Conservation (phyloP, 345 rosid genomes). For the Garcia nutans region DNA sequence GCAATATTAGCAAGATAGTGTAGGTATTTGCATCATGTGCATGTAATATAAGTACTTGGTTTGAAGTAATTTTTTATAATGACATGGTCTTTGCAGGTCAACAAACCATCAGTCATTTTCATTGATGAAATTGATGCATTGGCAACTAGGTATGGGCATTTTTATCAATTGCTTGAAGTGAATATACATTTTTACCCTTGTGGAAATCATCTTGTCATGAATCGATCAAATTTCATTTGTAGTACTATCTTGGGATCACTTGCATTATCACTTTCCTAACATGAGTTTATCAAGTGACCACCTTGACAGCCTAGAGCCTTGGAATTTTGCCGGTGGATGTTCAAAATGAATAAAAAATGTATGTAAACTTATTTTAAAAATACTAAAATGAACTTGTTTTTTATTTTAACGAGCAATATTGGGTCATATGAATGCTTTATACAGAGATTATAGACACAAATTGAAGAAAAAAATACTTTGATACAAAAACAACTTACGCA, state of each 20-base stretch:
- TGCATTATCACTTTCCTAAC: not conserved
- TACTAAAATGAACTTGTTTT: no score
- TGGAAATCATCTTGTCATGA: not conserved
- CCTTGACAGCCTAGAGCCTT: not conserved
- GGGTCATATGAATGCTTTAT: no score
- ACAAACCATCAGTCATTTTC: slow-evolving; percentile 92
- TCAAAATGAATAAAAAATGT: not conserved
- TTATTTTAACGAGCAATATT: no score
- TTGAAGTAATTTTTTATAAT: slow-evolving; percentile 17
- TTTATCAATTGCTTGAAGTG: slow-evolving; percentile 7
- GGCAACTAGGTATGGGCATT: slow-evolving; percentile 67
- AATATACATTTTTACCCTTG: not conserved
- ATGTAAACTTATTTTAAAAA: no score
- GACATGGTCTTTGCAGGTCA: slow-evolving; percentile 61
- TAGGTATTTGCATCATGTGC: not conserved
- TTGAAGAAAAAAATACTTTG: no score
- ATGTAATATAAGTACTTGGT: not conserved
- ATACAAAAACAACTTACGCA: no score
- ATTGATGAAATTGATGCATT: slow-evolving; percentile 95
- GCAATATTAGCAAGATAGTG: slow-evolving; percentile 4
- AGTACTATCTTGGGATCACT: not conserved
- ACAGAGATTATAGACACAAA: no score
- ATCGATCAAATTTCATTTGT: not conserved
- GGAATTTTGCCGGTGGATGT: not conserved
- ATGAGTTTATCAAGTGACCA: not conserved